These are phyloP conservation scores for Chloranthus sessilifolius DNA, from an alignment of 164 flowering plant species.

Conservation along the genomic window DNA sequence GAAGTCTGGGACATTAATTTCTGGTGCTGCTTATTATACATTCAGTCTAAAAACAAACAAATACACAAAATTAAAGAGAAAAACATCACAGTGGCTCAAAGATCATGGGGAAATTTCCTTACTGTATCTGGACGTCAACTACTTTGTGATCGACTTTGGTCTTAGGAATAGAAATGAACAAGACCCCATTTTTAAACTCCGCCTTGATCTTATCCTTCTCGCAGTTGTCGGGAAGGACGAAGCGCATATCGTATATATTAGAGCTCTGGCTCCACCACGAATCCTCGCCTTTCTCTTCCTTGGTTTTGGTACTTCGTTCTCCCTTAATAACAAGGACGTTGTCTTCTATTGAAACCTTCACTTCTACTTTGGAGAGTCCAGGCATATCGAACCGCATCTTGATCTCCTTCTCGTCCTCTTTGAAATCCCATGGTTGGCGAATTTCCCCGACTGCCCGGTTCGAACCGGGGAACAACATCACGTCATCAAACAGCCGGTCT, in stretches of 20 bases:
- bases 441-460: constrained; percentile 16
- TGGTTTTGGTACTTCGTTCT: constrained; percentile 35
- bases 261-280: constrained; percentile 35
- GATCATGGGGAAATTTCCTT: too few relatives aligned
- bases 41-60: too few relatives aligned
- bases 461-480: constrained; percentile 29
- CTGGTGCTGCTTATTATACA: too few relatives aligned
- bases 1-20: too few relatives aligned
- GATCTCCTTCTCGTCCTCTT: constrained; percentile 56
- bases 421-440: constrained; percentile 74
- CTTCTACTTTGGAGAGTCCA: constrained; percentile 40
- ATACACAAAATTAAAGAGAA: too few relatives aligned
- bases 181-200: constrained; percentile 53
- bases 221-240: constrained; percentile 52
- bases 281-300: constrained; percentile 25
- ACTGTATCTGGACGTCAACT: constrained; percentile 58
- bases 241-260: constrained; percentile 46
- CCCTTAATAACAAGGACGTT: constrained; percentile 60
- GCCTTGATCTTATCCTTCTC: constrained; percentile 66
- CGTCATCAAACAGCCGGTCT: constrained; percentile 70
- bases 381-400: constrained; percentile 81
- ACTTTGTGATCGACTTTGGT: constrained; percentile 50
- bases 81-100: too few relatives aligned
- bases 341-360: constrained; percentile 61
- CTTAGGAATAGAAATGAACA: constrained; percentile 62